Conservation (phyloP, 2,329 filamentous ascomycete species). For the Cercospora brassicicola region DNA sequence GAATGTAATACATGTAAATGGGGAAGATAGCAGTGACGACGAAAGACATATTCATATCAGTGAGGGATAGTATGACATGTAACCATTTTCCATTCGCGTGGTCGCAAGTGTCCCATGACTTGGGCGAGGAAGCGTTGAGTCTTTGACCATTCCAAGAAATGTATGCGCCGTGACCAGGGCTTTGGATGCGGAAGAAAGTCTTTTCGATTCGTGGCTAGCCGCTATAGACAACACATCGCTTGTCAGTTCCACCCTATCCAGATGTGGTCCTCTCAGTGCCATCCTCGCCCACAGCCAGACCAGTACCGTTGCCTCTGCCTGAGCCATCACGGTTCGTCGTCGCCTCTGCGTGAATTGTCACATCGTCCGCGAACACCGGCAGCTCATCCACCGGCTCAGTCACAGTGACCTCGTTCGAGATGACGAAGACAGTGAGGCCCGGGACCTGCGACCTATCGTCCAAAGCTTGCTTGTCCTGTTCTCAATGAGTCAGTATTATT, state of each 20-base stretch:
- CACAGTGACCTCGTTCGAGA: constrained; percentile 4
- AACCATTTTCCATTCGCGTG: background rate
- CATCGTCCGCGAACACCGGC: background rate
- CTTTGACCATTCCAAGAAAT: too few species aligned
- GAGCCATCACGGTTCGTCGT: constrained; percentile 3
- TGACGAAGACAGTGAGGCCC: background rate
- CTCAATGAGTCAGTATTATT: background rate
- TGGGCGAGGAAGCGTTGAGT: too few species aligned
- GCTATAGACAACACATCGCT: background rate
- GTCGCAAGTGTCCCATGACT: too few species aligned
- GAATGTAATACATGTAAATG: background rate
- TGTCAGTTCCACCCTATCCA: background rate
- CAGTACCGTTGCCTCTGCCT: constrained; percentile 1
- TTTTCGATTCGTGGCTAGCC: background rate
- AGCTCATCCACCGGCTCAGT: constrained; percentile 2
- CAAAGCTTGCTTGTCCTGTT: constrained; percentile 1
- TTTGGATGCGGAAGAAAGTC: background rate
- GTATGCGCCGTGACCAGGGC: too few species aligned
- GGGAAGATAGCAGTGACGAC: background rate
- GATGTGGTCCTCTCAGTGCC: constrained; percentile 4
- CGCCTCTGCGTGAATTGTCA: constrained; percentile 1
- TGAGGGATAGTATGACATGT: background rate
- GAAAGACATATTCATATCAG: background rate
- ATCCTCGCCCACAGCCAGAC: constrained; percentile 2
- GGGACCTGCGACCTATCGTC: constrained; percentile 5